Percentiles rank a stretch among this genome's conserved stretches.
Evolutionary conservation across 2,329 filamentous ascomycete genomes (phyloP).

Genomic region (Aspergillus eucalypticola): DNA sequence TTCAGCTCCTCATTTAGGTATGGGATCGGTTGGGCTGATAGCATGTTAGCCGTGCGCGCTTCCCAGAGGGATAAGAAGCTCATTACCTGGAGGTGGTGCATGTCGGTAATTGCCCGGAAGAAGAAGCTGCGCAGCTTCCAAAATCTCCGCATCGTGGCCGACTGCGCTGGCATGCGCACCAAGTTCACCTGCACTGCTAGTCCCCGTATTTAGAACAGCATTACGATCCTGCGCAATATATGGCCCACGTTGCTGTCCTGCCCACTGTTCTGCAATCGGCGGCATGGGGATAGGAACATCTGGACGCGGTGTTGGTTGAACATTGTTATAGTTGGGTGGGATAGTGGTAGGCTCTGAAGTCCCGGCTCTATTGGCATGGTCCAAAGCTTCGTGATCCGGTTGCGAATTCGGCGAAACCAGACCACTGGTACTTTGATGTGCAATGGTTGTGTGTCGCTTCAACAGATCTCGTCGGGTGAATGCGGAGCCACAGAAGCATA

Average conservation of each 20-base stretch:
- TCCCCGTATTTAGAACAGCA: conserved; percentile 21
- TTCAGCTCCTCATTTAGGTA: conserved; percentile 37
- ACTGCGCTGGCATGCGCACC: conserved; percentile 23
- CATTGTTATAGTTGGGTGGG: conserved; percentile 19
- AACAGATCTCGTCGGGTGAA: conserved; percentile 39
- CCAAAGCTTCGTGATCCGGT: conserved; percentile 21
- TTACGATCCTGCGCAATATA: conserved; percentile 29
- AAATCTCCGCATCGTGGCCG: conserved; percentile 42
- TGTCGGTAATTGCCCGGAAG: conserved; percentile 33
- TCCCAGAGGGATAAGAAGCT: not conserved
- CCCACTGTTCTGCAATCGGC: conserved; percentile 29
- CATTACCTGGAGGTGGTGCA: conserved; percentile 17
- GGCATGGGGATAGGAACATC: conserved; percentile 26
- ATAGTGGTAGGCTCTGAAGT: conserved; percentile 18
- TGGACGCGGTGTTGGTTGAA: conserved; percentile 18
- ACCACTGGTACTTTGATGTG: conserved; percentile 31
- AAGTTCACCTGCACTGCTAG: conserved; percentile 15
- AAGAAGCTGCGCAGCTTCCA: conserved; percentile 37
- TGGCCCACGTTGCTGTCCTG: conserved; percentile 25
- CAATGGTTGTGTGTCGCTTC: conserved; percentile 37
- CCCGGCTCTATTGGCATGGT: conserved; percentile 18
- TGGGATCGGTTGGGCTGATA: conserved; percentile 28
- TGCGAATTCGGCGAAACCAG: conserved; percentile 33
- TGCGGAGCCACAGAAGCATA: conserved; percentile 39
- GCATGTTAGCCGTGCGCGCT: not conserved